These are phyloP conservation scores for Nicotiana obtusifolia DNA, from an alignment of 257 asterid genomes.

Conservation along the genomic window DNA sequence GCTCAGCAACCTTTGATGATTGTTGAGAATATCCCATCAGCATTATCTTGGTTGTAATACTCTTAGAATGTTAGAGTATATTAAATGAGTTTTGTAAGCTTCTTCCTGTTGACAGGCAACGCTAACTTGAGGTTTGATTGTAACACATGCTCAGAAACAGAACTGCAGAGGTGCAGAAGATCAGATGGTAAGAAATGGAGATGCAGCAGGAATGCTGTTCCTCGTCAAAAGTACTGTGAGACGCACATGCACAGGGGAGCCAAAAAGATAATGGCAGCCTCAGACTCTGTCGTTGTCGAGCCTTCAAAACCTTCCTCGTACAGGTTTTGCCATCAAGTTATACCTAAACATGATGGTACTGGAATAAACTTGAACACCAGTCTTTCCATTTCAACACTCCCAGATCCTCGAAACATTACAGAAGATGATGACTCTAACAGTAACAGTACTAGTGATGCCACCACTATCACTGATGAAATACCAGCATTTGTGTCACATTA, in stretches of 20 bases:
- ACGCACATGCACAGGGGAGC: slow-evolving; percentile 65
- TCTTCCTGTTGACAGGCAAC: not conserved
- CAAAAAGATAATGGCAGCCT: slow-evolving; percentile 19
- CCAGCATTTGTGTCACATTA: slow-evolving; percentile 17
- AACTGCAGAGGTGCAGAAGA: slow-evolving; percentile 52
- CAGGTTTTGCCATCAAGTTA: not conserved
- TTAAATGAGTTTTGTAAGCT: not conserved
- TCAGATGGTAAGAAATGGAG: slow-evolving; percentile 78
- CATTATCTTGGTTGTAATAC: not conserved
- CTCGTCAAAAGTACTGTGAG: slow-evolving; percentile 48
- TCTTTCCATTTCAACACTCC: slow-evolving; percentile 29
- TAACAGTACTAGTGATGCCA: slow-evolving; percentile 51
- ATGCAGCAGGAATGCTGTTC: slow-evolving; percentile 41
- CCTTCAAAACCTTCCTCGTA: not conserved
- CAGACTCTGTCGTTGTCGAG: slow-evolving; percentile 14
- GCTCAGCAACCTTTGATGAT: not conserved
- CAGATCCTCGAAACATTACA: slow-evolving; percentile 14
- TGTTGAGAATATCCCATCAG: not conserved
- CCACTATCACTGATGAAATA: slow-evolving; percentile 43
- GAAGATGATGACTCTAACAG: slow-evolving; percentile 21
- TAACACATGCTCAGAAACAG: slow-evolving; percentile 20
- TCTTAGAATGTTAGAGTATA: not conserved
- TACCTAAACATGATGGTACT: slow-evolving; percentile 13
- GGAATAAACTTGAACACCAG: slow-evolving; percentile 41
- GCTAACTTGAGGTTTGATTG: slow-evolving; percentile 14